Conservation (phyloP, 2,329 filamentous ascomycete genomes). For the Geosmithia flava region DNA sequence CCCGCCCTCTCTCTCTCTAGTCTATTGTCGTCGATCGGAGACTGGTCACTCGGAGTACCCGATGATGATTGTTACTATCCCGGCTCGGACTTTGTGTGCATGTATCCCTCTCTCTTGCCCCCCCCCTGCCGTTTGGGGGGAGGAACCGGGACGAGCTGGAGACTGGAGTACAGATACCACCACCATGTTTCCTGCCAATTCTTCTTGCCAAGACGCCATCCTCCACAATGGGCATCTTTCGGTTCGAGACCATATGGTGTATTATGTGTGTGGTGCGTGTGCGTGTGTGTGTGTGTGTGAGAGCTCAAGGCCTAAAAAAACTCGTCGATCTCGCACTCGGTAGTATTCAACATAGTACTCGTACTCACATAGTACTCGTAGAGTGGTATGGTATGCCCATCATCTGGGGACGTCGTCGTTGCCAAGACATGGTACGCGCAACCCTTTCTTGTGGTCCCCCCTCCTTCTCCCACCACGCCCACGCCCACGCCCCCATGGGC, state of each 20-base stretch:
- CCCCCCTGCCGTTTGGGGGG: too few species aligned
- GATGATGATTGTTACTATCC: not conserved
- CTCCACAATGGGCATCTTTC: not conserved
- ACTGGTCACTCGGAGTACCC: not conserved
- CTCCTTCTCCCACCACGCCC: not conserved
- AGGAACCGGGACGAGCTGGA: too few species aligned
- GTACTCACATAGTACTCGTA: too few species aligned
- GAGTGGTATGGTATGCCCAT: not conserved
- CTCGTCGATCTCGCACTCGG: too few species aligned
- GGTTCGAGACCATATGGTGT: not conserved
- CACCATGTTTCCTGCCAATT: not conserved
- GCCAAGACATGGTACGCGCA: constrained; percentile 2
- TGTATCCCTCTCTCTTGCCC: too few species aligned
- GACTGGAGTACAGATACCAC: too few species aligned
- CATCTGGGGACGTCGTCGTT: not conserved
- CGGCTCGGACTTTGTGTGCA: too few species aligned
- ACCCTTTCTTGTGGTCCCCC: not conserved
- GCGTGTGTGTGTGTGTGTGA: not conserved
- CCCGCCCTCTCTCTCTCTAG: too few species aligned
- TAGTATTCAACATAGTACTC: not conserved
- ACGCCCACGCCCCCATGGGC: not conserved
- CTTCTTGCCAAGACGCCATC: not conserved
- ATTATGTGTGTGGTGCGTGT: too few species aligned
- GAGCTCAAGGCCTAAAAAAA: not conserved
- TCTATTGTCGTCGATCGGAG: not conserved